Base-by-base conservation (phyloP, 805 yeast species). In the Zygoascus flipseniorum region DNA sequence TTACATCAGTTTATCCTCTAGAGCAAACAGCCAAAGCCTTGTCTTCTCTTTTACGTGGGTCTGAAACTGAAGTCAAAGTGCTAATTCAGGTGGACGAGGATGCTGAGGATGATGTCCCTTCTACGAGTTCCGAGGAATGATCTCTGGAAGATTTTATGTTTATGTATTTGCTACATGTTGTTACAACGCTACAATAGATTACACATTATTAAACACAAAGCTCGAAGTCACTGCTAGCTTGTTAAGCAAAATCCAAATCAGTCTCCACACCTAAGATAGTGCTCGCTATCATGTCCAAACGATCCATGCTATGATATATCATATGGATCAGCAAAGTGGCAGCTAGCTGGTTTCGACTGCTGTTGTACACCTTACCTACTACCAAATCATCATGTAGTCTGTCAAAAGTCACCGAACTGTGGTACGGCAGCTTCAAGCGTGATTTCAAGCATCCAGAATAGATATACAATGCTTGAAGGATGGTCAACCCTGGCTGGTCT, bases 41-140 rank as follows among this genome's bases (percentile, higher is more conserved):
- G 59, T 57, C 70, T 55, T 78, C 78, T 59, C 66, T 82, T 59
- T 67, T 74, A 53, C 63, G 72, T 26, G 74, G 81, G 58, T 82
- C 80, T 64, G 83, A 76, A 43, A 70, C 72, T 16, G 81, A 81
- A 61, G 76, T 81, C 41, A 81, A 81, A 63, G 72, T 81, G 32
- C 65, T 80, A 5, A 52, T 54, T 16, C 14, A 20, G 5, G 54
- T 51, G 19, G 43, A 51, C 35, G 39, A 35, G 16, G 39, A 35
- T 35, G 39, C 39, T n/a, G 39, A 35, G 16, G 39, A 35, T 13
- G 39, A 35, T 35, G 5, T 10, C 5, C 39, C 39, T 35, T 13
- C 16, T 35, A n/a, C 28, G 28, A 23, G 28, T 6, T 23, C 28
- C 6, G 28, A 23, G 6, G 28, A 23, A 6, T 23, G 28, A 23